phyloP scores from a whole-genome alignment of 495 filamentous ascomycete genomes.

The Trichoderma reesei region DNA sequence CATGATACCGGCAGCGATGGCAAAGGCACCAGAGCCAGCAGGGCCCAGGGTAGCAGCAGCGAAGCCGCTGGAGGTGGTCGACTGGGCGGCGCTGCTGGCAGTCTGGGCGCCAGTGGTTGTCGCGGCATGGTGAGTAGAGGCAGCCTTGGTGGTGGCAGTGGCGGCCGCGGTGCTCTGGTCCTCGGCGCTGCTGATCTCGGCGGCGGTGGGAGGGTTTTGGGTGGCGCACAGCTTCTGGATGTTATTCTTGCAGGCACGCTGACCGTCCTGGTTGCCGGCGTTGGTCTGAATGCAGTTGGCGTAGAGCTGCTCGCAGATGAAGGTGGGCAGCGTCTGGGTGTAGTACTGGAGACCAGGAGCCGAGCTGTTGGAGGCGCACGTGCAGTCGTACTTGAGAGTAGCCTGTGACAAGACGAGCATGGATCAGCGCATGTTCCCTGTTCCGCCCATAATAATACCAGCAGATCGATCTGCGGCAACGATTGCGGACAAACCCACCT shows the following conservation, averaged over 20 bases:
- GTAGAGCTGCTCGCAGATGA: constrained; percentile 26
- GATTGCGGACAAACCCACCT: constrained; percentile 16
- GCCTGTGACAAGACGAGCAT: constrained; percentile 16
- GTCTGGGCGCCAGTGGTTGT: neutral
- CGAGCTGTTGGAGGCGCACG: constrained; percentile 22
- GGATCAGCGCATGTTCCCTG: neutral
- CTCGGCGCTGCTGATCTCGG: constrained; percentile 9
- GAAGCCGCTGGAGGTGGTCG: neutral
- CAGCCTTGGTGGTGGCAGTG: neutral
- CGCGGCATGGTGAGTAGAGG: neutral
- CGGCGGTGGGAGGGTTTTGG: constrained; percentile 22
- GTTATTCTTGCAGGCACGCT: constrained; percentile 25
- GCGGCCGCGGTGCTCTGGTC: neutral
- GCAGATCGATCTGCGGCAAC: constrained; percentile 7
- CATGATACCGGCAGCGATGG: neutral
- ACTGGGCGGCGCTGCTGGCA: neutral
- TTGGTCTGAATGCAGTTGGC: constrained; percentile 21
- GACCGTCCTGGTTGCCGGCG: constrained; percentile 16
- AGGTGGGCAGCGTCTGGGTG: constrained; percentile 27
- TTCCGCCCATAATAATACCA: neutral
- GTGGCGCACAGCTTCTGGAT: constrained; percentile 28
- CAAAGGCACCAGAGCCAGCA: neutral
- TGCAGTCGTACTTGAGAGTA: constrained; percentile 23
- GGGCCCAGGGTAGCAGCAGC: neutral
- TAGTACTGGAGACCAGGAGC: constrained; percentile 30